Evolutionary conservation across 495 filamentous ascomycete species (phyloP), one percentile per base, ranked within the genome.

Genomic region (Penicilliopsis zonata): DNA sequence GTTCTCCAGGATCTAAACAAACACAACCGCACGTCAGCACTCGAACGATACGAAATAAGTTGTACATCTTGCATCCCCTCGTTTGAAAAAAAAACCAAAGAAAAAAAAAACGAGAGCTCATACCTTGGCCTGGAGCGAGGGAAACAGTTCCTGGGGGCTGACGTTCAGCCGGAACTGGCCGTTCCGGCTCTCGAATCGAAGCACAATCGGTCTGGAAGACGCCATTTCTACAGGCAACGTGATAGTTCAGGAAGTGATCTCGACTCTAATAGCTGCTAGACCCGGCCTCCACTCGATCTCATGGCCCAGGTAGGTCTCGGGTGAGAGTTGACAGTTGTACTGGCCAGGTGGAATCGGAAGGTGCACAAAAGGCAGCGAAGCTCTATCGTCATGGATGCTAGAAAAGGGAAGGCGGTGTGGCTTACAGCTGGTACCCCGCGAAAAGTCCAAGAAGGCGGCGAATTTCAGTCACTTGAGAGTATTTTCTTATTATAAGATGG

Each of bases 151-250:
- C 13, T 53, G 40, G 15, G 67, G 67, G 43, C 50, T 52, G 28
- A 68, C 61, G 4, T 50, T 66, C 36, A 71, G 36, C 30, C 68
- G 60, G 47, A 72, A 72, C 46, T 72, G 68, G 34, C 68, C 68
- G 37, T 72, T 67, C 26, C 62, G 67, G 47, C 65, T 68, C 39
- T 70, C 63, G 37, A 72, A 72, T 29, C 68, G 62, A 13, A 72
- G 44, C 3, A 71, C 41, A 31, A 71, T 65, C 22, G 63, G 41
- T 30, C 50, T 55, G 18, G 60, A 30, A 17, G 50, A 52, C 13
- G 63, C 50, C 65, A 68, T 70, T 38, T 49, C 45, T 30, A 29
- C 22, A 35, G 21, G 36, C 38, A 36, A 53, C 49, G 46, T n/a
- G n/a, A n/a, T n/a, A n/a, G n/a, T n/a, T n/a, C n/a, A n/a, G n/a